A percentile compares a stretch with the other conserved stretches of the same genome.
These are phyloP conservation scores for Apostasia ramifera DNA, from an alignment of 106 monocot genomes.

Conservation along the genomic window DNA sequence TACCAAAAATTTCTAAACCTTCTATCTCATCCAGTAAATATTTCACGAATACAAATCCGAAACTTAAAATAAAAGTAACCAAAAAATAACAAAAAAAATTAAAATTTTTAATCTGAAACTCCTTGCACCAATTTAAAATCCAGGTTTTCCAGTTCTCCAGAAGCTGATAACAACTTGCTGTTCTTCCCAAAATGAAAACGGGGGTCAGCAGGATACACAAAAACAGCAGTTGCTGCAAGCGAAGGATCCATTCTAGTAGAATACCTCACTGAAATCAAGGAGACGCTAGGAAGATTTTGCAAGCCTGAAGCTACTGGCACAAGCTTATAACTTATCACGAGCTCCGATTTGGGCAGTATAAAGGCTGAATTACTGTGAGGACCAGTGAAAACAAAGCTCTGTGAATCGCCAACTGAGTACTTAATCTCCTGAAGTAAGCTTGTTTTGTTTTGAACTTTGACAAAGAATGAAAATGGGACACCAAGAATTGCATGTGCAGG, in stretches of 20 bases:
- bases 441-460: conserved; percentile 61
- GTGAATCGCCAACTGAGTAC: conserved; percentile 72
- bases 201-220: conserved; percentile 79
- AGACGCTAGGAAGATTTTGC: conserved; percentile 61
- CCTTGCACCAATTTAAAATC: no score
- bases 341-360: conserved; percentile 73
- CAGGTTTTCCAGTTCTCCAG: no score
- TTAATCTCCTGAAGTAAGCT: conserved; percentile 90
- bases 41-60: no score
- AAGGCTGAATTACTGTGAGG: conserved; percentile 49
- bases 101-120: no score
- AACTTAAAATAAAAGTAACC: no score
- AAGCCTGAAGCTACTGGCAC: conserved; percentile 69
- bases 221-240: conserved; percentile 44
- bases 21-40: no score
- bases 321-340: conserved; percentile 56
- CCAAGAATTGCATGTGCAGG: conserved; percentile 83
- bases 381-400: conserved; percentile 85
- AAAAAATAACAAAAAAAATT: no score
- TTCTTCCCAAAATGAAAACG: conserved; percentile 21
- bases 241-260: conserved; percentile 59
- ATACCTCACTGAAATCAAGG: conserved; percentile 70
- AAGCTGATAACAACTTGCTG: conserved; percentile 1
- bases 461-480: conserved; percentile 55
- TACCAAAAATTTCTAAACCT: no score